phyloP scores from a whole-genome alignment of 805 yeast species.

The Wickerhamomyces alni region DNA sequence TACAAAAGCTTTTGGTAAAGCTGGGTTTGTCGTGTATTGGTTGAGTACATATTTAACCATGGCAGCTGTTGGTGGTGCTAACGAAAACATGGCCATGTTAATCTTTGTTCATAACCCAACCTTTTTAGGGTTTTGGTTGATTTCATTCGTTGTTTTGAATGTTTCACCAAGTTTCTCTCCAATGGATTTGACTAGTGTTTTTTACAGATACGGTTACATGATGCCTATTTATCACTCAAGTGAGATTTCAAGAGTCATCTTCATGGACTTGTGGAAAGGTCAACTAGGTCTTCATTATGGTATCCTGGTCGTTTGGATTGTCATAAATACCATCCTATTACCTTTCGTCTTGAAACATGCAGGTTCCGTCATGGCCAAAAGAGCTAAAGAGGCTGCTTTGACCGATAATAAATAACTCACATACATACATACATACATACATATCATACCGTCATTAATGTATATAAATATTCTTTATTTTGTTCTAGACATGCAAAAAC shows the following conservation, averaged over 20 bases:
- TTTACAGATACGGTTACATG: constrained; percentile 61
- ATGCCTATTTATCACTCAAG: constrained; percentile 64
- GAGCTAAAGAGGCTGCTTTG: constrained; percentile 19
- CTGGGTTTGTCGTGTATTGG: constrained; percentile 76
- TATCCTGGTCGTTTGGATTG: constrained; percentile 55
- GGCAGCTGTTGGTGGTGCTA: constrained; percentile 73
- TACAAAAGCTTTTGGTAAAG: constrained; percentile 50
- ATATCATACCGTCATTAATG: no score
- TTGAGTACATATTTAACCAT: constrained; percentile 59
- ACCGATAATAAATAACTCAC: neutral
- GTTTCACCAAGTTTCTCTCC: constrained; percentile 67
- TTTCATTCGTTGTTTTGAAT: constrained; percentile 64
- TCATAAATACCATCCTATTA: constrained; percentile 35
- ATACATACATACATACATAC: no score
- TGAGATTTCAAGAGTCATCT: constrained; percentile 53
- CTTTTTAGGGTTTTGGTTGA: constrained; percentile 61
- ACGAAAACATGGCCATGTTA: constrained; percentile 56
- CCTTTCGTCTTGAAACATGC: constrained; percentile 41
- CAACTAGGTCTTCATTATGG: constrained; percentile 56
- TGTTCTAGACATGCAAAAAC: no score
- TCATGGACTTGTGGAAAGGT: constrained; percentile 52
- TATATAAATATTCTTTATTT: neutral
- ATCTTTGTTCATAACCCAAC: constrained; percentile 54
- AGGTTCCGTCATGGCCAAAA: constrained; percentile 30
- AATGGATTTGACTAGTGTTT: constrained; percentile 47